A percentile compares a stretch with the other conserved stretches of the same genome.
These are phyloP conservation scores for Coniochaeta hoffmannii DNA, from an alignment of 2,329 filamentous ascomycete genomes.

Conservation along the genomic window DNA sequence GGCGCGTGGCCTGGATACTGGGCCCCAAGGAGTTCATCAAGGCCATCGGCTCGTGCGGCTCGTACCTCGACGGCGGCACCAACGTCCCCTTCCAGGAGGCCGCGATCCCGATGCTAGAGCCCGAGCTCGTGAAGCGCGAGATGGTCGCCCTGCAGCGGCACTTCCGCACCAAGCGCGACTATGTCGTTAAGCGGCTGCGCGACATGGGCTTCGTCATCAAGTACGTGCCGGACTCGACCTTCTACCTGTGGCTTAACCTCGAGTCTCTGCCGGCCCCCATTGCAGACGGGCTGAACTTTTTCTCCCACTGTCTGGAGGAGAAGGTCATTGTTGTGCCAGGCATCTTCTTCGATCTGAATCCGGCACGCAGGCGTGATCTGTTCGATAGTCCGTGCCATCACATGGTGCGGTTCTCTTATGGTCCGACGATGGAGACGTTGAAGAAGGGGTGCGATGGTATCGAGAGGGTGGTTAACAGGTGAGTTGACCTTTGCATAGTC, in stretches of 20 bases:
- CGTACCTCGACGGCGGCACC: constrained; percentile 89
- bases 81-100: constrained; percentile 96
- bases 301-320: constrained; percentile 85
- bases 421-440: constrained; percentile 71
- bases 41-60: constrained; percentile 87
- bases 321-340: constrained; percentile 95
- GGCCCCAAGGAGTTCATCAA: constrained; percentile 95
- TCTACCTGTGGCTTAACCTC: constrained; percentile 75
- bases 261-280: constrained; percentile 70
- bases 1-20: constrained; percentile 94
- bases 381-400: constrained; percentile 95
- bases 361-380: constrained; percentile 77
- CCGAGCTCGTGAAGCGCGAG: constrained; percentile 68
- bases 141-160: constrained; percentile 86
- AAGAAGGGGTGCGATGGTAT: constrained; percentile 78
- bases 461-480: constrained; percentile 72
- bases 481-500: constrained; percentile 20
- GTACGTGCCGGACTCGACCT: constrained; percentile 82
- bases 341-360: constrained; percentile 97
- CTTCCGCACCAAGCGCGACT: constrained; percentile 90
- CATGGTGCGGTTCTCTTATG: constrained; percentile 80
- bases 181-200: constrained; percentile 69
- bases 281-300: constrained; percentile 92
- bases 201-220: constrained; percentile 84
- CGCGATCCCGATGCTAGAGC: constrained; percentile 88